These are phyloP conservation scores for Afroboletus lepidellus DNA, from an alignment of 1,284 basidiomycete genomes.

Conservation along the genomic window DNA sequence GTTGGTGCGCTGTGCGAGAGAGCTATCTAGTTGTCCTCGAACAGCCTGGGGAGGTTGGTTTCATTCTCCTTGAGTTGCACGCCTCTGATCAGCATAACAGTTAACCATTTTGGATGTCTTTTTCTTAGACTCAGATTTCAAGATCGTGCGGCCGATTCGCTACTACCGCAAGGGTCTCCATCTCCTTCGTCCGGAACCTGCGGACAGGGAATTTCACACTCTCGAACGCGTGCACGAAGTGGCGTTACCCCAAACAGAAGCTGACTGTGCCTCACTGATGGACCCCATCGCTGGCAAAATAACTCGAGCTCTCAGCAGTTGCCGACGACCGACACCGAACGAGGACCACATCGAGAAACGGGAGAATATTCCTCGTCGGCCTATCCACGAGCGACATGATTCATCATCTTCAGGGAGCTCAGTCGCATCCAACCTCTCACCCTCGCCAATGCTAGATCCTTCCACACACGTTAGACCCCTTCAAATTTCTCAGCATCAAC, in stretches of 20 bases:
- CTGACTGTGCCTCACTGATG: constrained; percentile 41
- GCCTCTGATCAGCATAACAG: constrained; percentile 39
- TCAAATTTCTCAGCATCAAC: constrained; percentile 17
- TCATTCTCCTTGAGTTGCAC: neutral
- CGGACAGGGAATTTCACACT: constrained; percentile 32
- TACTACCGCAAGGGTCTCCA: constrained; percentile 78
- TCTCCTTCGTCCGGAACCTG: constrained; percentile 47
- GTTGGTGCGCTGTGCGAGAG: constrained; percentile 95
- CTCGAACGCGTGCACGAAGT: constrained; percentile 15
- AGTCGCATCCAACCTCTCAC: constrained; percentile 39
- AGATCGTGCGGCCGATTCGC: constrained; percentile 75
- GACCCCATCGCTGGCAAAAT: constrained; percentile 51
- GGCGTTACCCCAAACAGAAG: constrained; percentile 12
- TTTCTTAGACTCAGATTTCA: constrained; percentile 88
- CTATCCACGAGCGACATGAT: constrained; percentile 17
- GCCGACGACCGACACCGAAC: constrained; percentile 16
- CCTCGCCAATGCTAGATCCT: constrained; percentile 66
- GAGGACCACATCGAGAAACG: constrained; percentile 1
- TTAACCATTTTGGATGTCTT: constrained; percentile 90
- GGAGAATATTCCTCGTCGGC: constrained; percentile 4
- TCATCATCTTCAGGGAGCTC: constrained; percentile 33
- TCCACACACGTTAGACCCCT: constrained; percentile 70
- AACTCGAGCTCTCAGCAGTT: constrained; percentile 45
- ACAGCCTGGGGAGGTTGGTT: constrained; percentile 79
- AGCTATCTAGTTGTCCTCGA: constrained; percentile 88